These are phyloP conservation scores for Trematosphaeria pertusa DNA, from an alignment of 2,329 filamentous ascomycete genomes.

Conservation along the genomic window DNA sequence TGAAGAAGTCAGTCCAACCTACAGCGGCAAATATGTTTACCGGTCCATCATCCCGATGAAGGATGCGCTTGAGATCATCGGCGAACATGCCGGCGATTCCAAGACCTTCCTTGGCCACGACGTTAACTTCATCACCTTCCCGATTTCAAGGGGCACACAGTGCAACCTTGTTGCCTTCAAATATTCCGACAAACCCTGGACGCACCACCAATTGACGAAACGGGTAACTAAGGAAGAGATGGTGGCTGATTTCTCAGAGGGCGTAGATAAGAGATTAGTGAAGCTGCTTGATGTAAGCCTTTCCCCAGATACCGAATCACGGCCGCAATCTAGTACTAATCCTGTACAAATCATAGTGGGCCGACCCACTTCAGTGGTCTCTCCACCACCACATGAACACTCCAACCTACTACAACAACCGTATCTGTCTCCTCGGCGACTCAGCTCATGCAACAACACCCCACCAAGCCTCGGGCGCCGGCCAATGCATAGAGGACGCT, in stretches of 20 bases:
- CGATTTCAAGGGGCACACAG: conserved; percentile 28
- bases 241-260: conserved; percentile 27
- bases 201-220: conserved; percentile 12
- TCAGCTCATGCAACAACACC: conserved; percentile 34
- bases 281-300: conserved; percentile 21
- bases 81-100: conserved; percentile 35
- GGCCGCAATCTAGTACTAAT: too few relatives aligned
- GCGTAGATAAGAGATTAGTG: conserved; percentile 22
- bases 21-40: conserved; percentile 37
- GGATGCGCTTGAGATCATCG: conserved; percentile 48
- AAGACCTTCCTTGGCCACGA: conserved; percentile 36
- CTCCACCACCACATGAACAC: conserved; percentile 33
- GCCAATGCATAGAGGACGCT: conserved; percentile 37
- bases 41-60: conserved; percentile 42
- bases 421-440: conserved; percentile 35
- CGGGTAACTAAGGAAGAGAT: conserved; percentile 29
- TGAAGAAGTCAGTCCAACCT: conserved; percentile 27
- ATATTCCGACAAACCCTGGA: conserved; percentile 20
- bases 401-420: conserved; percentile 29
- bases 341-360: too few relatives aligned
- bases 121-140: conserved; percentile 28
- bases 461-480: conserved; percentile 38
- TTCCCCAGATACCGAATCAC: too few relatives aligned
- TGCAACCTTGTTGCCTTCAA: conserved; percentile 32
- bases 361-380: conserved; percentile 31